These are phyloP conservation scores for Cadophora sp. DNA, from an alignment of 2,329 filamentous ascomycete species.

Conservation along the genomic window DNA sequence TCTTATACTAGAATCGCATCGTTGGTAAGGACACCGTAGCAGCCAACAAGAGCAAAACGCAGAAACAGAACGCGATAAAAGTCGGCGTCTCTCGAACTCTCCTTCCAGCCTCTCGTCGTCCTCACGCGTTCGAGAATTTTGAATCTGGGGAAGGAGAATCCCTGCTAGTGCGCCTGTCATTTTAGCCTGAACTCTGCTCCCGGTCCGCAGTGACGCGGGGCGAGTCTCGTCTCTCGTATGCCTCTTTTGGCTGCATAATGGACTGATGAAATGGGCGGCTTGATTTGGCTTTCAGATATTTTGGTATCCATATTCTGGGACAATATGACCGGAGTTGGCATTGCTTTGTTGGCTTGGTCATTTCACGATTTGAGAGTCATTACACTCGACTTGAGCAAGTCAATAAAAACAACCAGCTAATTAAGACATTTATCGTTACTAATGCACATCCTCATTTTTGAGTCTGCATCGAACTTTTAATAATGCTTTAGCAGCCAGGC, in stretches of 20 bases:
- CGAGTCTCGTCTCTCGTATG: conserved; percentile 20
- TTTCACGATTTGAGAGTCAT: too few relatives aligned
- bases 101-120: background rate
- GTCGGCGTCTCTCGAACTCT: conserved; percentile 4
- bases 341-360: background rate
- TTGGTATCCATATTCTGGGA: too few relatives aligned
- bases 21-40: conserved; percentile 5
- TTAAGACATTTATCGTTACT: too few relatives aligned
- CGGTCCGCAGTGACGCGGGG: conserved; percentile 15
- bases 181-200: conserved; percentile 29
- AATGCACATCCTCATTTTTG: too few relatives aligned
- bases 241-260: conserved; percentile 5
- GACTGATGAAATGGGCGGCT: background rate
- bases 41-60: background rate
- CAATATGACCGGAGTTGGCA: too few relatives aligned
- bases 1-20: conserved; percentile 11
- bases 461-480: too few relatives aligned
- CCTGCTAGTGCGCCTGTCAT: conserved; percentile 29
- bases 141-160: conserved; percentile 34
- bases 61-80: background rate
- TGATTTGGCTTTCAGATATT: background rate
- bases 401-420: too few relatives aligned
- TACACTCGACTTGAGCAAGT: too few relatives aligned
- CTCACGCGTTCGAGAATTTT: conserved; percentile 29
- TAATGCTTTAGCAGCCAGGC: too few relatives aligned